These are phyloP conservation scores for Stephania cephalantha DNA, from an alignment of 164 flowering plant species.

Conservation along the genomic window DNA sequence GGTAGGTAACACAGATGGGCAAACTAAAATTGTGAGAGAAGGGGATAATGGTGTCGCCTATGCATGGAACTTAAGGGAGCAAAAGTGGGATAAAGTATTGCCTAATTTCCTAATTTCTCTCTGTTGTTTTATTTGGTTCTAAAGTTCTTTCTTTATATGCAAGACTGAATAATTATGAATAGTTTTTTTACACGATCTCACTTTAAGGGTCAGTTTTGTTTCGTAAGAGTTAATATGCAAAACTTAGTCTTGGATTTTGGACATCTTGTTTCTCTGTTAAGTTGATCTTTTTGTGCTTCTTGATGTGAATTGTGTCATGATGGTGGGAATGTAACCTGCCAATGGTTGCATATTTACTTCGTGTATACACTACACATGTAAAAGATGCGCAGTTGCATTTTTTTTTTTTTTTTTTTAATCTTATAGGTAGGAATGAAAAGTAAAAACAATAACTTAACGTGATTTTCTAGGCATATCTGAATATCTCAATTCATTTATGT, in stretches of 20 bases:
- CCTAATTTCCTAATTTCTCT: background rate
- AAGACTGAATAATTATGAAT: background rate
- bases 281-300: background rate
- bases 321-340: background rate
- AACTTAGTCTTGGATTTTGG: background rate
- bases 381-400: background rate
- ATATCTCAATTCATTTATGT: background rate
- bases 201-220: background rate
- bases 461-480: background rate
- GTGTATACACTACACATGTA: background rate
- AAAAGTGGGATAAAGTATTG: conserved; percentile 85
- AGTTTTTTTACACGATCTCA: background rate
- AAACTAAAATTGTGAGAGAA: conserved; percentile 89
- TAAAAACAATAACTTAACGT: background rate
- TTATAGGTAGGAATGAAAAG: background rate
- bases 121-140: background rate
- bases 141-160: background rate
- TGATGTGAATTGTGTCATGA: background rate
- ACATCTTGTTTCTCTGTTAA: background rate
- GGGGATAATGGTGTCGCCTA: conserved; percentile 99
- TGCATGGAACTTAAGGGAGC: conserved; percentile 75
- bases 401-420: background rate
- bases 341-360: background rate
- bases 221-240: background rate
- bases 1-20: conserved; percentile 80